These are phyloP conservation scores for Corymbia calophylla DNA, from an alignment of 441 rosid species.

Conservation along the genomic window DNA sequence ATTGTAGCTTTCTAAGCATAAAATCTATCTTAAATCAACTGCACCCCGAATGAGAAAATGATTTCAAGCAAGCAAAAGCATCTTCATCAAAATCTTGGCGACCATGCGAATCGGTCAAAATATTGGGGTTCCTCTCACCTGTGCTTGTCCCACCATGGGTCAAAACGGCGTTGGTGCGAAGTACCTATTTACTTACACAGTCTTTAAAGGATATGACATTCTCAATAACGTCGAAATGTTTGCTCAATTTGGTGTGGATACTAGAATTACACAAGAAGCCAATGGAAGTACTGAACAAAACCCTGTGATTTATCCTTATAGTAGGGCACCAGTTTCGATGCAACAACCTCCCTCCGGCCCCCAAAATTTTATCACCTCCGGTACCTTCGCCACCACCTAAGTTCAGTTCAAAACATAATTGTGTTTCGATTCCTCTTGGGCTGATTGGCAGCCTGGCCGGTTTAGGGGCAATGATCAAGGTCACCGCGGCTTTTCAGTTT, in stretches of 20 bases:
- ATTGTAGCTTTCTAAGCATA: background rate
- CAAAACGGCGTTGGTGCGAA: conserved; percentile 36
- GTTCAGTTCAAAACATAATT: background rate
- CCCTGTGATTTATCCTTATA: conserved; percentile 30
- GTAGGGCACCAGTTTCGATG: conserved; percentile 48
- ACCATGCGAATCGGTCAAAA: conserved; percentile 21
- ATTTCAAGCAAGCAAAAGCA: background rate
- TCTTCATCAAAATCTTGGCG: background rate
- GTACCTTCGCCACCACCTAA: conserved; percentile 13
- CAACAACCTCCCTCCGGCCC: conserved; percentile 27
- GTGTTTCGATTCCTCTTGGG: background rate
- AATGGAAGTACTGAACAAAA: conserved; percentile 24
- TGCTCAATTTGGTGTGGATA: conserved; percentile 31
- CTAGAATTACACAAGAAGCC: conserved; percentile 40
- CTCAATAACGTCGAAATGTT: conserved; percentile 16
- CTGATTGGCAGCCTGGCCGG: background rate
- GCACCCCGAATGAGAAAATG: background rate
- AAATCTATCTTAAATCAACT: background rate
- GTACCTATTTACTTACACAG: conserved; percentile 40
- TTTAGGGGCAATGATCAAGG: background rate
- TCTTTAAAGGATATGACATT: conserved; percentile 23
- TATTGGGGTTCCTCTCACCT: conserved; percentile 47
- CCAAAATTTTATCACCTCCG: conserved; percentile 11
- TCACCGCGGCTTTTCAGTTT: background rate
- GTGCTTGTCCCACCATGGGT: conserved; percentile 73